These are phyloP conservation scores for Fusarium acutatum DNA, from an alignment of 2,329 filamentous ascomycete genomes.

Conservation along the genomic window DNA sequence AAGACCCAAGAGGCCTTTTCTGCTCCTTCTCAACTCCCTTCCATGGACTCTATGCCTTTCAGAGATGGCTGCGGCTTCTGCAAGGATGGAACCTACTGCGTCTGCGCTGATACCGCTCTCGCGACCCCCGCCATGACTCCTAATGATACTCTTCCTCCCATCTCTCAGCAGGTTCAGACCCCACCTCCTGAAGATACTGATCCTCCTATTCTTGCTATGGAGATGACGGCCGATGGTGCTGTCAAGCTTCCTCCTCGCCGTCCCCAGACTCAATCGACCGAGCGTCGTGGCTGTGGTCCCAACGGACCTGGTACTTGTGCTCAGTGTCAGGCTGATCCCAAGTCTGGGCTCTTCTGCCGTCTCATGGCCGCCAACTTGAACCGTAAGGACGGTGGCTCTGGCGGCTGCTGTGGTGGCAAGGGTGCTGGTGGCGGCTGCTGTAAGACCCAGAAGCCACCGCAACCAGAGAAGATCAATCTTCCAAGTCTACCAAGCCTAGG, in stretches of 20 bases:
- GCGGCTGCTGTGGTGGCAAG: slow-evolving; percentile 73
- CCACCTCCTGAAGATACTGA: slow-evolving; percentile 70
- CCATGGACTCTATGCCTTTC: slow-evolving; percentile 52
- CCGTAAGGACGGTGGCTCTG: slow-evolving; percentile 48
- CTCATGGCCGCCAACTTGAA: slow-evolving; percentile 75
- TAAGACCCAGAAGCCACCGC: slow-evolving; percentile 51
- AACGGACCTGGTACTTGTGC: slow-evolving; percentile 81
- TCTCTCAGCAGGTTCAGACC: slow-evolving; percentile 61
- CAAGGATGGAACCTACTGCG: slow-evolving; percentile 81
- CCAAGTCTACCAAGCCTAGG: slow-evolving; percentile 60
- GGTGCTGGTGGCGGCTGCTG: slow-evolving; percentile 71
- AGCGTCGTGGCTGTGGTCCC: slow-evolving; percentile 61
- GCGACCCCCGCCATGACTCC: slow-evolving; percentile 52
- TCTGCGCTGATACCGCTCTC: slow-evolving; percentile 73
- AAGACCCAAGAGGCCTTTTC: slow-evolving; percentile 46
- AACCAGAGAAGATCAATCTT: slow-evolving; percentile 47
- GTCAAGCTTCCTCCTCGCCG: slow-evolving; percentile 65
- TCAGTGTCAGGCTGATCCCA: slow-evolving; percentile 80
- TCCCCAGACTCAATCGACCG: slow-evolving; percentile 42
- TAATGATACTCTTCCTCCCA: slow-evolving; percentile 51
- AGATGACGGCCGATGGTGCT: slow-evolving; percentile 67
- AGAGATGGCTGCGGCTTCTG: slow-evolving; percentile 84
- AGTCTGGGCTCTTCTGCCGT: slow-evolving; percentile 84
- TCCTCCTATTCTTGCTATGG: slow-evolving; percentile 61
- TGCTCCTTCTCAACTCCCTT: slow-evolving; percentile 48